Evolutionary conservation across 2,329 filamentous ascomycete genomes (phyloP).

Genomic region (Aspergillus carbonarius): DNA sequence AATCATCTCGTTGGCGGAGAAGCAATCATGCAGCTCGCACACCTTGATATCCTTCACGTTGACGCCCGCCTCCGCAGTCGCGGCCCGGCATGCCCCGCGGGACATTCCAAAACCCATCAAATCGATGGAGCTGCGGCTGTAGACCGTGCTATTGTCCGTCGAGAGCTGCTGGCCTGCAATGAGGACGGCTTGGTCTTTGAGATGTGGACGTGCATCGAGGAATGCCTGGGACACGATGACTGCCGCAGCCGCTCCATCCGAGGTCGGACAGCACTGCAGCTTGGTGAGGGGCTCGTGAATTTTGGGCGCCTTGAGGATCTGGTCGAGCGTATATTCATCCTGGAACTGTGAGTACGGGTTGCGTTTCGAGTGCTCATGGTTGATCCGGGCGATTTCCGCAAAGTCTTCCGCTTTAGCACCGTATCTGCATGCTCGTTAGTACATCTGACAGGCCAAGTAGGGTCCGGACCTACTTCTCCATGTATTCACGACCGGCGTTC

Average conservation of each 20-base stretch:
- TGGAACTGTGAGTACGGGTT: slow-evolving; percentile 99
- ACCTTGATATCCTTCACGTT: slow-evolving; percentile 70
- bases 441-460: not conserved
- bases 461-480: slow-evolving; percentile 69
- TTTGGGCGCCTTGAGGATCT: slow-evolving; percentile 72
- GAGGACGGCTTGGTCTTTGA: slow-evolving; percentile 77
- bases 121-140: slow-evolving; percentile 78
- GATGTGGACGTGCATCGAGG: slow-evolving; percentile 78
- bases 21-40: slow-evolving; percentile 95
- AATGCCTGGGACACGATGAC: slow-evolving; percentile 87
- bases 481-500: slow-evolving; percentile 90
- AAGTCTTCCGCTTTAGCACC: slow-evolving; percentile 84
- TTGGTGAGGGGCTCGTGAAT: slow-evolving; percentile 89
- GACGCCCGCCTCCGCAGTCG: slow-evolving; percentile 68
- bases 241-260: slow-evolving; percentile 84
- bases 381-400: slow-evolving; percentile 88
- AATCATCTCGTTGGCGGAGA: slow-evolving; percentile 92
- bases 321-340: slow-evolving; percentile 82
- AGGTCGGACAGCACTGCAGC: slow-evolving; percentile 97
- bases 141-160: slow-evolving; percentile 79
- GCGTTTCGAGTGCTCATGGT: slow-evolving; percentile 84
- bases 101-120: slow-evolving; percentile 88
- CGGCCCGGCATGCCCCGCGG: slow-evolving; percentile 64
- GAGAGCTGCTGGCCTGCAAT: slow-evolving; percentile 85
- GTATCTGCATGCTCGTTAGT: slow-evolving; percentile 53